These are phyloP conservation scores for Backusella circina DNA, from an alignment of 192 early-diverging fungal genomes.

Conservation along the genomic window DNA sequence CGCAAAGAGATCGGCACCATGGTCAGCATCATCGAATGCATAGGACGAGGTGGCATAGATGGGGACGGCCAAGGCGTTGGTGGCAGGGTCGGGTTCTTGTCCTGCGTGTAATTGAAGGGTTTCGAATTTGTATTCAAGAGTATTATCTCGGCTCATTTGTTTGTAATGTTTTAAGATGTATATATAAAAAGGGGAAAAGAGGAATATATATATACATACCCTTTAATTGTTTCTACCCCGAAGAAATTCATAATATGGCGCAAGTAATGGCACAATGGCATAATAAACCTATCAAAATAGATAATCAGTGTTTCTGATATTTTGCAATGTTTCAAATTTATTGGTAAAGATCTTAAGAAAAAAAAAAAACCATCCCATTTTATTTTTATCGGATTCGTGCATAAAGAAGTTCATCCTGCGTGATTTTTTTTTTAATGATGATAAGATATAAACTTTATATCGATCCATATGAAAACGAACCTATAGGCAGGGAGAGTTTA, in stretches of 20 bases:
- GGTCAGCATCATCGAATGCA: constrained; percentile 73
- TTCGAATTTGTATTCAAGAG: constrained; percentile 63
- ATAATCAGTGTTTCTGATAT: not conserved
- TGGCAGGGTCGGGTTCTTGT: constrained; percentile 52
- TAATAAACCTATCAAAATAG: not conserved
- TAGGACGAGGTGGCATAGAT: constrained; percentile 88
- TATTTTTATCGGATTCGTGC: not conserved
- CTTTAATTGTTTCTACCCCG: not conserved
- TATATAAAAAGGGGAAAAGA: not conserved
- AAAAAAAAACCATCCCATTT: too few relatives aligned
- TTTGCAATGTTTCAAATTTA: not conserved
- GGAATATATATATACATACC: not conserved
- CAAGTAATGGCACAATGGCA: not conserved
- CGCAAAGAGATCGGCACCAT: constrained; percentile 78
- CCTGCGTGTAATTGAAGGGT: constrained; percentile 92
- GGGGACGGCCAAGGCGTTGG: constrained; percentile 80
- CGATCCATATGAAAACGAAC: too few relatives aligned
- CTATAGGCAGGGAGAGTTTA: too few relatives aligned
- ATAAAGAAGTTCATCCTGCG: not conserved
- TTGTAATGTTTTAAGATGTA: too few relatives aligned
- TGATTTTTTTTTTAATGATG: too few relatives aligned
- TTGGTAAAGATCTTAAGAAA: too few relatives aligned
- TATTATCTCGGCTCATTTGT: constrained; percentile 1
- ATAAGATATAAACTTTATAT: too few relatives aligned
- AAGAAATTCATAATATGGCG: not conserved